phyloP scores from a whole-genome alignment of 208 protist genomes.

The Trypanosoma avium region DNA sequence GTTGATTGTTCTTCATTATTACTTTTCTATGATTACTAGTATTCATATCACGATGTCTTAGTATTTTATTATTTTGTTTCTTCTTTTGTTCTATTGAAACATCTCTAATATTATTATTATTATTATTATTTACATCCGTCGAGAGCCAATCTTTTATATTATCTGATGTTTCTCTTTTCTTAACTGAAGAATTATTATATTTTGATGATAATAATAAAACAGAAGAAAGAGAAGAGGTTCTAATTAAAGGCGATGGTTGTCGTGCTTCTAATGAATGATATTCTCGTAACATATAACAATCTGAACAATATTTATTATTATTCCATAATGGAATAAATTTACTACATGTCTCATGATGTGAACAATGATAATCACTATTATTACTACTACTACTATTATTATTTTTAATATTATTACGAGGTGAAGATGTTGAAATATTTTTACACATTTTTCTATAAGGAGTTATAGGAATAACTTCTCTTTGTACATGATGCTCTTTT shows the following conservation, averaged over 20 bases:
- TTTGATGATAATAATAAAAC: neutral
- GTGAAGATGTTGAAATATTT: no score
- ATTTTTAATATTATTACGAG: no score
- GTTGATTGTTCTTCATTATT: no score
- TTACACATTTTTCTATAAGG: neutral
- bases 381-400: no score
- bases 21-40: no score
- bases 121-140: no score
- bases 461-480: neutral
- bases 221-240: neutral
- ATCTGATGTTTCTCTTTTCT: neutral
- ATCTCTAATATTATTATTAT: neutral
- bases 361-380: no score
- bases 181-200: neutral
- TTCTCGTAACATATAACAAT: conserved; percentile 11
- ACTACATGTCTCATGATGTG: conserved; percentile 1
- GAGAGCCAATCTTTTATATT: conserved; percentile 2
- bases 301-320: conserved; percentile 20
- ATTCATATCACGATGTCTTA: no score
- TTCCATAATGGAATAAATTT: conserved; percentile 8
- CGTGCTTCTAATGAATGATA: neutral
- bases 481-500: neutral
- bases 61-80: neutral
- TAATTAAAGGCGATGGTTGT: neutral
- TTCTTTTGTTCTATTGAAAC: neutral